phyloP scores from a whole-genome alignment of 345 rosid genomes.

The Gossypium mustelinum region DNA sequence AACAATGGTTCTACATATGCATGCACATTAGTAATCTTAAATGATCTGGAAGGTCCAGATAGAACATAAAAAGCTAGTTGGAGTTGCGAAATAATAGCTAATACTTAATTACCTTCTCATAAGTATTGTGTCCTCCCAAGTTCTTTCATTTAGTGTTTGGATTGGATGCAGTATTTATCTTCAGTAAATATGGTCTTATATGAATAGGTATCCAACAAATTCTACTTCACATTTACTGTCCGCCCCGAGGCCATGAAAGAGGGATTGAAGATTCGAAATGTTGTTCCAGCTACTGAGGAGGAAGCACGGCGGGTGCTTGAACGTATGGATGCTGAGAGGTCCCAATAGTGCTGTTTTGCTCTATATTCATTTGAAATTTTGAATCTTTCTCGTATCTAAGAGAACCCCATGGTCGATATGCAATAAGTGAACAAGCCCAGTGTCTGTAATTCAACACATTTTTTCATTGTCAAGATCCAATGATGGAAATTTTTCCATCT shows the following conservation, averaged over 20 bases:
- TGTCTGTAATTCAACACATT: background rate
- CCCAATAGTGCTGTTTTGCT: constrained; percentile 1
- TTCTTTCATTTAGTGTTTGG: background rate
- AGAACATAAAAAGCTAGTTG: background rate
- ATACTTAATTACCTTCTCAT: background rate
- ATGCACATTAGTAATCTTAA: background rate
- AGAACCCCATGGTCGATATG: background rate
- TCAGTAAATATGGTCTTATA: constrained; percentile 1
- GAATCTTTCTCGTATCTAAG: background rate
- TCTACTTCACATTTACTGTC: constrained; percentile 81
- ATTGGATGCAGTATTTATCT: background rate
- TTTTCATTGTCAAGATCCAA: background rate
- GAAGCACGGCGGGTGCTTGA: constrained; percentile 81
- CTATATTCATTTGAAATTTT: background rate
- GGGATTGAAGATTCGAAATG: constrained; percentile 66
- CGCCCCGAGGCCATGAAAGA: constrained; percentile 67
- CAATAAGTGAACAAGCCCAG: background rate
- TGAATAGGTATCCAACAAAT: constrained; percentile 74
- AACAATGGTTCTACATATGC: background rate
- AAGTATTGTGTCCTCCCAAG: background rate
- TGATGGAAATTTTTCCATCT: background rate
- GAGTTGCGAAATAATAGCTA: background rate
- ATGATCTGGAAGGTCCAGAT: background rate
- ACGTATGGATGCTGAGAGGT: constrained; percentile 70
- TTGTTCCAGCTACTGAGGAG: constrained; percentile 82